A percentile compares a stretch with the other conserved stretches of the same genome.
phyloP scores from a whole-genome alignment of 2,329 filamentous ascomycete genomes.

The Diaporthe longicolla region DNA sequence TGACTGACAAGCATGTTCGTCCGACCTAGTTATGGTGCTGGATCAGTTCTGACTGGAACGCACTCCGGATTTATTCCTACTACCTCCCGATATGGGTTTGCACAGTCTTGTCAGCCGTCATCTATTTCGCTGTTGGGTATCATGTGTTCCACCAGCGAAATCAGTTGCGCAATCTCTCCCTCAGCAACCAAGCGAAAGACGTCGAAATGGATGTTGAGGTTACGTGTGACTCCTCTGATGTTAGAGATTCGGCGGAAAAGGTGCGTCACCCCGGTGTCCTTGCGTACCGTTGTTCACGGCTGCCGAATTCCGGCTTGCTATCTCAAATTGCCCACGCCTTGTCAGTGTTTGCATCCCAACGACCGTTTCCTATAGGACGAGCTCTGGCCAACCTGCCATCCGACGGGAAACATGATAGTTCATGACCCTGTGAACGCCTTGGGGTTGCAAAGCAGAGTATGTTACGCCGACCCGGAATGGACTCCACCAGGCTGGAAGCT shows the following conservation, averaged over 20 bases:
- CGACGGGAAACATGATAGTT: conserved; percentile 5
- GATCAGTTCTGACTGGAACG: conserved; percentile 68
- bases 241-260: conserved; percentile 43
- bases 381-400: neutral
- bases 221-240: conserved; percentile 44
- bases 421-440: neutral
- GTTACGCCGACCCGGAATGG: neutral
- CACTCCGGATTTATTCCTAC: conserved; percentile 72
- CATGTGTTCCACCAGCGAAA: conserved; percentile 73
- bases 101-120: conserved; percentile 66
- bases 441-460: neutral
- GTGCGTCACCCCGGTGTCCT: conserved; percentile 34
- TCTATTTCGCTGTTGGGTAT: conserved; percentile 71
- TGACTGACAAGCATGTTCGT: neutral
- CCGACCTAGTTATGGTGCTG: conserved; percentile 71
- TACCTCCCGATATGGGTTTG: conserved; percentile 74
- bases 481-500: neutral
- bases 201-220: conserved; percentile 45
- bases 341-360: conserved; percentile 8
- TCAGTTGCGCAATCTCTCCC: conserved; percentile 66
- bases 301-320: neutral
- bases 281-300: conserved; percentile 35
- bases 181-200: conserved; percentile 57
- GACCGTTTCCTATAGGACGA: neutral
- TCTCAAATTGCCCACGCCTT: too few relatives aligned